Conservation (phyloP, 306 rosid species). For the Geum urbanum region DNA sequence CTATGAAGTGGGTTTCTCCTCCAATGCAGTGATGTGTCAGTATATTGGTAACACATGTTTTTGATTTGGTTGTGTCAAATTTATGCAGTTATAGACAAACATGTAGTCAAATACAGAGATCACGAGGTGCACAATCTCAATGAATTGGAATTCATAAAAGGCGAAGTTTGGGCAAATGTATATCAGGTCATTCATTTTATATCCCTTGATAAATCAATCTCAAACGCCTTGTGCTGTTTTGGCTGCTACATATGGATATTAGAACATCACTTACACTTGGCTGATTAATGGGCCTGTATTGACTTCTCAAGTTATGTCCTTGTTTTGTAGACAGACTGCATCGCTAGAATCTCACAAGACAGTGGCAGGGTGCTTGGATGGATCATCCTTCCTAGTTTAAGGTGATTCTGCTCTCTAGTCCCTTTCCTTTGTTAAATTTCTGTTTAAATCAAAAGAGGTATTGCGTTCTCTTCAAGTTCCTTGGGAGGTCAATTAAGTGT, state of each 20-base stretch:
- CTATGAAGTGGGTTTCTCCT: neutral
- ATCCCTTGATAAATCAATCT: conserved; percentile 4
- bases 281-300: conserved; percentile 5
- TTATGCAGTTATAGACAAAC: conserved; percentile 52
- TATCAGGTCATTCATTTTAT: conserved; percentile 40
- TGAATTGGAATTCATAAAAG: conserved; percentile 77
- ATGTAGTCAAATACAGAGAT: conserved; percentile 57
- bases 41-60: neutral
- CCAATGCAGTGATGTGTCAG: neutral
- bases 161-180: conserved; percentile 94
- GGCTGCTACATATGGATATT: neutral
- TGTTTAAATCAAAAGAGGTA: neutral
- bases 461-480: conserved; percentile 9
- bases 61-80: neutral
- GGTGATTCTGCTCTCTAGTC: conserved; percentile 35
- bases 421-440: neutral
- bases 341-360: conserved; percentile 59
- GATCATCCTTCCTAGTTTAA: conserved; percentile 76
- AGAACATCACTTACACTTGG: neutral
- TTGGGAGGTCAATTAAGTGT: conserved; percentile 8
- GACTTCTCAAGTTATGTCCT: conserved; percentile 21
- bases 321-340: conserved; percentile 77
- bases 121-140: conserved; percentile 69
- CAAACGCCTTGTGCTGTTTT: neutral
- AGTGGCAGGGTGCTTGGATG: conserved; percentile 78